Base-by-base conservation (phyloP, 441 rosid genomes). In the Euphorbia celastroides region DNA sequence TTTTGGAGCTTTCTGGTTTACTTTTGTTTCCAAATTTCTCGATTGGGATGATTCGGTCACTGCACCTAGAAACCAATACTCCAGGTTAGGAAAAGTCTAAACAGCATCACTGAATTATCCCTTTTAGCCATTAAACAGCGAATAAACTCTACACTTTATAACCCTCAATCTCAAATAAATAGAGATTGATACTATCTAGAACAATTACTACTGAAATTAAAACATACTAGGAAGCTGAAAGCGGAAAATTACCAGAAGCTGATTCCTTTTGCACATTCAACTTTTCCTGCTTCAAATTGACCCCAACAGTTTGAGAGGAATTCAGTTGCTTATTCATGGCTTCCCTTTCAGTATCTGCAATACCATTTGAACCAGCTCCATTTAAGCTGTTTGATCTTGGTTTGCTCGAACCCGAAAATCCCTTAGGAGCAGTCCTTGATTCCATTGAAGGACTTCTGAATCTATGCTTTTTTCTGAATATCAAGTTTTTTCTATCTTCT, bases 381-480 rank as follows among this genome's bases (percentile, higher is more conserved):
- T 54, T 46, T 48, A 27, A 16, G 13, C 50, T 30, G 2, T 51
- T 61, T 19, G 68, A 55, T 69, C 31, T 69, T 60, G 58, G 58
- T 62, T 71, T 52, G 57, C 30, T 76, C 12, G 44, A 71, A 66
- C 82, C 72, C 5, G 77, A 32, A 70, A 93, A 90, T 12, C 97
- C 97, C 75, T 79, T 84, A 0, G 74, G 83, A 30, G 62, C 70
- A 65, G 78, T 50, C 1, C 65, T 52, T 0, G 74, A 68, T 22
- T 73, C 79, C 79, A 59, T 70, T 3, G 75, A 77, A 63, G 78
- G 75, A 28, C 72, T 66, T 69, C 72, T 80, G 68, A 83, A 84
- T 72, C 75, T 87, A 12, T 63, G 69, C 70, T 85, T 90, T 67
- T 85, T 88, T 76, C 83, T 83, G 66, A 87, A 80, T 69, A 80